Evolutionary conservation across 768 basidiomycete species (phyloP).

Genomic region (Rhodosporidiobolus sp.): DNA sequence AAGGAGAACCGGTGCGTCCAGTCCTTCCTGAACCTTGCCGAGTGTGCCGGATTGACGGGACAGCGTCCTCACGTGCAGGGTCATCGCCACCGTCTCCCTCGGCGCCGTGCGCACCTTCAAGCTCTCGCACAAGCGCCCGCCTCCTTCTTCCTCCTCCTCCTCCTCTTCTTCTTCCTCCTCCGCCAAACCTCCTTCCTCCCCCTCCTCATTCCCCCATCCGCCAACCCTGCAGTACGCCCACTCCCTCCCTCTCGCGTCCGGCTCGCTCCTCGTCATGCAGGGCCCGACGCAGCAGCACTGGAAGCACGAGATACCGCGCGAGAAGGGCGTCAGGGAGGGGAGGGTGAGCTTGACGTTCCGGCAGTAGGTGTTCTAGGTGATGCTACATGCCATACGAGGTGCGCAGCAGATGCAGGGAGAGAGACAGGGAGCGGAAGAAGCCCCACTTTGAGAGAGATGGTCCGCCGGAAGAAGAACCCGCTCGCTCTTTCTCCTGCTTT

Average conservation of each 20-base stretch:
- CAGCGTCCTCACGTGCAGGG: constrained; percentile 10
- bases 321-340: constrained; percentile 48
- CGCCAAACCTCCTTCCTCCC: neutral
- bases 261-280: constrained; percentile 53
- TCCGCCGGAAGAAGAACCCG: neutral
- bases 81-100: constrained; percentile 52
- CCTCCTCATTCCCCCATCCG: no score
- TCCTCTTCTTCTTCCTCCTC: neutral
- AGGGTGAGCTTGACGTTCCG: constrained; percentile 53
- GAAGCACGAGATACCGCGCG: constrained; percentile 50
- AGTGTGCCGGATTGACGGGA: no score
- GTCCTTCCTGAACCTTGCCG: no score
- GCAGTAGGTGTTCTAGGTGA: constrained; percentile 47
- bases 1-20: constrained; percentile 47
- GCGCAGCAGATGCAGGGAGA: no score
- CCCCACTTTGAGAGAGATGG: no score
- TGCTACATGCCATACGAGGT: no score
- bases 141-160: neutral
- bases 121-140: constrained; percentile 46
- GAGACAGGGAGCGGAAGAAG: no score
- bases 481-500: neutral
- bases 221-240: neutral
- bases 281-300: constrained; percentile 52
- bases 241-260: constrained; percentile 45
- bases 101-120: constrained; percentile 52